phyloP scores from a whole-genome alignment of 1,139 yeast species.

The Wickerhamomyces sp. region DNA sequence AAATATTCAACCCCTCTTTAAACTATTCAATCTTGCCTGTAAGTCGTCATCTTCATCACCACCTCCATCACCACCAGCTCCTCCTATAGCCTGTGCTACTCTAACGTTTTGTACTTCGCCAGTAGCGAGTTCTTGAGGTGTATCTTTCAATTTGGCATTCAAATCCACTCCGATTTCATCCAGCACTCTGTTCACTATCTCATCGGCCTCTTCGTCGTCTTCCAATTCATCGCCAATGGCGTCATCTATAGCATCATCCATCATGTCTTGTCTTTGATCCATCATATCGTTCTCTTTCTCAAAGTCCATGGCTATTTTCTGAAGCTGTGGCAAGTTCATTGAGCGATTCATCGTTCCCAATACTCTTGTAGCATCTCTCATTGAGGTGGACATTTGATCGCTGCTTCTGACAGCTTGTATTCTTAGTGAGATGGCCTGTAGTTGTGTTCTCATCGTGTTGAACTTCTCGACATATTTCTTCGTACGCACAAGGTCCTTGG shows the following conservation, averaged over 20 bases:
- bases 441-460: conserved; percentile 89
- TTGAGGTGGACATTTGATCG: conserved; percentile 92
- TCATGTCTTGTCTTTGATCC: conserved; percentile 98
- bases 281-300: conserved; percentile 91
- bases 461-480: conserved; percentile 78
- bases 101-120: conserved; percentile 30
- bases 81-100: conserved; percentile 46
- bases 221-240: conserved; percentile 84
- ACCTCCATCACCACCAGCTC: conserved; percentile 28
- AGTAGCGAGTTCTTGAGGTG: conserved; percentile 52
- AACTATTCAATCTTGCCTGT: conserved; percentile 82
- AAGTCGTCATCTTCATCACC: conserved; percentile 70
- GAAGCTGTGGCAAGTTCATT: conserved; percentile 87
- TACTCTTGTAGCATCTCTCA: conserved; percentile 92
- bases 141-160: conserved; percentile 57
- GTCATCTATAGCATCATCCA: conserved; percentile 97
- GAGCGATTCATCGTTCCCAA: conserved; percentile 82
- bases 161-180: conserved; percentile 95
- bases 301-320: conserved; percentile 90
- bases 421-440: conserved; percentile 89
- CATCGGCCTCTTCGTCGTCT: conserved; percentile 88
- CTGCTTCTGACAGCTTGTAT: conserved; percentile 90
- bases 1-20: conserved; percentile 46
- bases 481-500: conserved; percentile 90
- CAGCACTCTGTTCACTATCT: conserved; percentile 82